Evolutionary conservation across 306 rosid species (phyloP).

Genomic region (Cucurbita ficifolia): DNA sequence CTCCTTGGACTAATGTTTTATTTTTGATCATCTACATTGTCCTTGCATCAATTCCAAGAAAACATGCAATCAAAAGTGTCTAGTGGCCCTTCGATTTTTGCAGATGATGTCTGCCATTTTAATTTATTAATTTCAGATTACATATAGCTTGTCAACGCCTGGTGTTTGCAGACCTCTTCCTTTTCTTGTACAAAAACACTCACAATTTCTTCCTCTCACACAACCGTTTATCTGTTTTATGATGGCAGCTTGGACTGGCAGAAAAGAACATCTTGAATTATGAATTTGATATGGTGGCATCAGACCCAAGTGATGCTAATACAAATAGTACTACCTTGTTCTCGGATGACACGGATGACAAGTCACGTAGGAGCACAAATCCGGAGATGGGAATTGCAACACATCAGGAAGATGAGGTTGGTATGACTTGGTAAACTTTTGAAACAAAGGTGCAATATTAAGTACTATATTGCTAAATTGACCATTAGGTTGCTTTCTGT

Average conservation of each 20-base stretch:
- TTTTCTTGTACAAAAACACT: not conserved
- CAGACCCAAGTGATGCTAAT: constrained; percentile 88
- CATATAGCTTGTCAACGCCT: not conserved
- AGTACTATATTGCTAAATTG: not conserved
- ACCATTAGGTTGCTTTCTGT: not conserved
- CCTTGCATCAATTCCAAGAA: not conserved
- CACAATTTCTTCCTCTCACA: not conserved
- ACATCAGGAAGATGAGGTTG: constrained; percentile 40
- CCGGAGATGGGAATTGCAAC: constrained; percentile 38
- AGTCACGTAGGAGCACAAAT: constrained; percentile 34
- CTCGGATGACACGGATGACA: constrained; percentile 92
- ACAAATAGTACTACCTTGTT: constrained; percentile 84
- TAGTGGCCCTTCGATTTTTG: not conserved
- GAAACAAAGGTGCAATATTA: not conserved
- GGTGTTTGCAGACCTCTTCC: not conserved
- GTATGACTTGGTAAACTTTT: not conserved
- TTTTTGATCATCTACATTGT: not conserved
- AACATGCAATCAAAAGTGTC: not conserved
- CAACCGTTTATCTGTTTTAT: not conserved
- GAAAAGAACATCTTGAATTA: constrained; percentile 74
- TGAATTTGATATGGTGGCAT: constrained; percentile 61
- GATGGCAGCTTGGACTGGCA: constrained; percentile 84
- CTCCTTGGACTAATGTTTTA: not conserved
- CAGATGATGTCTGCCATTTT: not conserved
- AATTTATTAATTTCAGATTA: not conserved